Evolutionary conservation across 2,329 filamentous ascomycete species (phyloP), one percentile per base, ranked within the genome.

Genomic region (Aphanocladium album): DNA sequence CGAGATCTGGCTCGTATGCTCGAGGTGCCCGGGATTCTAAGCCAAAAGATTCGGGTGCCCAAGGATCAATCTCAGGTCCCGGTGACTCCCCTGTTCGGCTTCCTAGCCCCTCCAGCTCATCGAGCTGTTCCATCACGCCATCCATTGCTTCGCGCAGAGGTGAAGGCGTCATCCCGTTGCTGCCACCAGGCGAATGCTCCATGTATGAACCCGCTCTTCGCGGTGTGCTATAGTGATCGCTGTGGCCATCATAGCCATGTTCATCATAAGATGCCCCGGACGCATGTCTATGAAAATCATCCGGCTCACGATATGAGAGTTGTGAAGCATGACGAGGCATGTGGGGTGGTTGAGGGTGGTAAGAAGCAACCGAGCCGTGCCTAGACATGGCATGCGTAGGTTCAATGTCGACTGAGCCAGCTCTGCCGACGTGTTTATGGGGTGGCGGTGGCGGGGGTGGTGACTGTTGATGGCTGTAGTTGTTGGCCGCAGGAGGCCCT

Each of bases 81-180:
- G 85, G 81, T 30, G 83, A 81, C 37, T 83, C 81, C 68, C 64
- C 79, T 60, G 82, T 81, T 46, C 83, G 79, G 67, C 88, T 79
- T 19, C 88, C 68, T 0, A 72, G 60, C 7, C 70, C 69, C 23
- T 71, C 73, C 80, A 99, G 90, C 62, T 93, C 92, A 70, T 96
- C 89, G 47, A 99, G 76, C 60, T 95, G 96, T 65, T 95, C 91
- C 86, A 98, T 97, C 4, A 99, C 93, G 73, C 96, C 93, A 70
- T 98, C 93, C 92, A 99, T 99, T 1, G 95, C 95, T 72, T 93
- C 91, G 62, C 95, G 84, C 3, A 99, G 78, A 0, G 95, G 95
- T 2, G 95, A 98, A 1, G 95, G 95, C 0, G 95, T 99, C 72
- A 90, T 78, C 1, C 50, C 50, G 6, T 86, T 86, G 49, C 81